phyloP scores from a whole-genome alignment of 345 rosid genomes.

The Excoecaria agallocha region DNA sequence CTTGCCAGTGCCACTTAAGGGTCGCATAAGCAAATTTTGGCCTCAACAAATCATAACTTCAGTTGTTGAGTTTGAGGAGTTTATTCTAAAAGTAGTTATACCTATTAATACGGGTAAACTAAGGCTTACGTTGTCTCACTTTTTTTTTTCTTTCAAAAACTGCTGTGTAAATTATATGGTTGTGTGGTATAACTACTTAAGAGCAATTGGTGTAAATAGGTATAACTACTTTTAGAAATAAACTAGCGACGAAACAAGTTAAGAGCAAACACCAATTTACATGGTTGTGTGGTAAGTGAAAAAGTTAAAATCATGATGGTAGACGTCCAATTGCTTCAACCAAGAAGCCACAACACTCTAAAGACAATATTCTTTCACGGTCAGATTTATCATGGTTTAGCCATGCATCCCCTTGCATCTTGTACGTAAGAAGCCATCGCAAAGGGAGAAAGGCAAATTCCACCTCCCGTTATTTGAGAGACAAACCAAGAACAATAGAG shows the following conservation, averaged over 20 bases:
- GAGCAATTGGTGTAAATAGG: too few species aligned
- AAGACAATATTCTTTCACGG: constrained; percentile 43
- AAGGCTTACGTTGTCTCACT: too few species aligned
- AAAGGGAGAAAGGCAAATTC: constrained; percentile 53
- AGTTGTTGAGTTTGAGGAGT: too few species aligned
- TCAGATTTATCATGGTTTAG: constrained; percentile 40
- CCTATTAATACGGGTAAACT: too few species aligned
- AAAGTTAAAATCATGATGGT: constrained; percentile 50
- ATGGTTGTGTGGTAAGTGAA: constrained; percentile 6
- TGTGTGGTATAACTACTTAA: too few species aligned
- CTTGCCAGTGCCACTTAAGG: too few species aligned
- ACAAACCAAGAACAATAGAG: not conserved
- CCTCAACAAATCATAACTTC: too few species aligned
- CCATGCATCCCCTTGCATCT: constrained; percentile 74
- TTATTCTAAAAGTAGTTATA: too few species aligned
- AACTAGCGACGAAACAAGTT: not conserved
- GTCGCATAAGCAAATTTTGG: too few species aligned
- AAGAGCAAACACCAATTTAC: not conserved
- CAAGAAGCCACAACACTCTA: constrained; percentile 68
- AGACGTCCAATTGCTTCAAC: constrained; percentile 68
- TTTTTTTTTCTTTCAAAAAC: too few species aligned
- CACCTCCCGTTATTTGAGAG: constrained; percentile 33
- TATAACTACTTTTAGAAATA: too few species aligned
- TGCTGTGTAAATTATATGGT: too few species aligned
- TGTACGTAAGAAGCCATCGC: constrained; percentile 64